These are phyloP conservation scores for Botrytis sinoallii DNA, from an alignment of 2,329 filamentous ascomycete species.

Conservation along the genomic window DNA sequence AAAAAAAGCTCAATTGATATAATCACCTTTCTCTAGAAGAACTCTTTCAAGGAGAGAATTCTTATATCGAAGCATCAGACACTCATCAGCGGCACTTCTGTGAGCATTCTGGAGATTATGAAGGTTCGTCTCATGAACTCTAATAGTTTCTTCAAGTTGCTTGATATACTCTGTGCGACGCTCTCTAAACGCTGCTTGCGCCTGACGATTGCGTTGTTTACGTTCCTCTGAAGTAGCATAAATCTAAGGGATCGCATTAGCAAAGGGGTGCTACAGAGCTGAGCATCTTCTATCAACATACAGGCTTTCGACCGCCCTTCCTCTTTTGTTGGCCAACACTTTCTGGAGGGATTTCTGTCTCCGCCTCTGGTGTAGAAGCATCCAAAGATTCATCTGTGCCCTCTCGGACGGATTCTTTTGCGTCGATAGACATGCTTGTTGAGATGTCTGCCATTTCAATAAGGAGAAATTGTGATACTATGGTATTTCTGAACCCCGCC, in stretches of 20 bases:
- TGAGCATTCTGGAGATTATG: conserved; percentile 92
- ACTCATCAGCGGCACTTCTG: conserved; percentile 91
- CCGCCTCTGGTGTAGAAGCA: conserved; percentile 54
- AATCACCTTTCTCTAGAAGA: conserved; percentile 85
- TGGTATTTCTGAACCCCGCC: conserved; percentile 6
- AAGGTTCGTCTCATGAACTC: conserved; percentile 91
- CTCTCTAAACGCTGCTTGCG: conserved; percentile 95
- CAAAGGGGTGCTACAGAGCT: conserved; percentile 16
- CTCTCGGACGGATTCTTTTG: conserved; percentile 54
- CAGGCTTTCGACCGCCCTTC: conserved; percentile 96
- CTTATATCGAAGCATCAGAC: conserved; percentile 97
- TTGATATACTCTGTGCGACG: conserved; percentile 98
- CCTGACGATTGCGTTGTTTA: conserved; percentile 95
- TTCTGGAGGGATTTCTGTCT: conserved; percentile 43
- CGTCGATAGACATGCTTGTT: conserved; percentile 63
- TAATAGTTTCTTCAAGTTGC: conserved; percentile 95
- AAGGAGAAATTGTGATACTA: not conserved
- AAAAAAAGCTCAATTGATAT: not conserved
- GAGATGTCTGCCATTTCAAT: conserved; percentile 19
- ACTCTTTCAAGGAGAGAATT: conserved; percentile 95
- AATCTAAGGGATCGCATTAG: conserved; percentile 57
- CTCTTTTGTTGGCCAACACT: conserved; percentile 72
- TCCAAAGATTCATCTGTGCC: conserved; percentile 60
- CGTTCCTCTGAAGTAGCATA: conserved; percentile 98
- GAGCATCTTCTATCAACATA: conserved; percentile 48